Base-by-base conservation (phyloP, 805 yeast genomes). In the Schwanniomyces yamadae region DNA sequence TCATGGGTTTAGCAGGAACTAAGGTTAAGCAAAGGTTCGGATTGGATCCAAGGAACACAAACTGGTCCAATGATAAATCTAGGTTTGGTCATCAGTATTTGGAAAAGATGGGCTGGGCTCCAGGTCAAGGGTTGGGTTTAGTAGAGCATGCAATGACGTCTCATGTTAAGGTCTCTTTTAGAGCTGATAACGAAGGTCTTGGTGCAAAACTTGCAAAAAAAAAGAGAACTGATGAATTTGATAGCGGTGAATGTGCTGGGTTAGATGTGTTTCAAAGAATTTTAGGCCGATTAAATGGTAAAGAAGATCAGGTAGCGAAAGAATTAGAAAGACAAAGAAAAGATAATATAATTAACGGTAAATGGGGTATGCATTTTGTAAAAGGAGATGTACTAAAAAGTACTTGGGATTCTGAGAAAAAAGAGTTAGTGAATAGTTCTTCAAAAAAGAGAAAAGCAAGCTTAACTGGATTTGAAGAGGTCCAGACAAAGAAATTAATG, bases 251-350 rank as follows among this genome's bases (percentile, higher is more conserved):
- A 46, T 81, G 91, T 46, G 84, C 89, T 8, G 96, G 97, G 3
- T 70, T 91, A 27, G 98, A 93, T 58, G 95, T 84, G 3, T 91
- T 93, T 56, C 99, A 91, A 65, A 74, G 95, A 48, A 76, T 91
- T 30, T 67, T 91, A 43, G 97, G 97, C 8, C 76, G 89, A 55
- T 71, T 91, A 43, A 91, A 91, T 56, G 97, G 97, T 31, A 84
- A 80, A 48, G 91, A 83, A 52, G 84, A 78, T 22, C 75, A 71
- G 38, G 75, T 84, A 17, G 65, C 66, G 38, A 66, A 77, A 41
- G 90, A 80, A 51, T 61, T 87, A 45, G 91, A 85, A 25, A 69
- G 77, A 45, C 81, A 82, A 52, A 71, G 86, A 48, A 71, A 73
- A 40, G 83, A 82, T 15, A 77, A 77, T 32, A 80, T 88, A 22